Evolutionary conservation across 345 rosid species (phyloP), one percentile per base, ranked within the genome.

Genomic region (Gossypium australe): DNA sequence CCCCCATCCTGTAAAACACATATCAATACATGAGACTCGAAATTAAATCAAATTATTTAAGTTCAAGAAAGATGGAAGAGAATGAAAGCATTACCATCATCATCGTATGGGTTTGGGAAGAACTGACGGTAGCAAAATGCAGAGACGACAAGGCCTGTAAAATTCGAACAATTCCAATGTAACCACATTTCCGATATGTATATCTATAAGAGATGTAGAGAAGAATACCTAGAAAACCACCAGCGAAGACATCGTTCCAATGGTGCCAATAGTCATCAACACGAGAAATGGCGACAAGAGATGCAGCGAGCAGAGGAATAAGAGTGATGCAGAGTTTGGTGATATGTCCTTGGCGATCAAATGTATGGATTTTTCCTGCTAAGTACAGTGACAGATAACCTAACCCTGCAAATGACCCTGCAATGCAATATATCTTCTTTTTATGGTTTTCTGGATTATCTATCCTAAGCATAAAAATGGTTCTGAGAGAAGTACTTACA

Each of bases 211-310:
- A 45, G 49, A 10, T 45, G 12, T 45, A 45, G 49, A 51, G n/a
- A 51, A 13, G 16, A 51, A 16, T 51, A 48, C 98, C 98, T 24
- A 94, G 74, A 48, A 94, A 81, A 63, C 88, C 91, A 57, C 97
- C 98, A 8, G 92, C 89, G 25, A 91, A 87, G 18, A 94, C 96
- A 58, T 91, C 97, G 60, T 90, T 87, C 98, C 97, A 94, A 22
- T 94, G 97, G 66, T 91, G 98, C 94, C 90, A 79, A 38, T 94
- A 92, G 79, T 94, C 96, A 81, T 88, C 93, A 29, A 94, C 95
- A 22, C 97, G 91, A 18, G 98, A 94, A 66, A 91, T 45, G 25
- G 85, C 97, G 11, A 94, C 91, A 3, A 94, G 97, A 48, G 91
- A 83, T 63, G 97, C 94, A 0, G 78, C 84, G 0, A 94, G 89